Evolutionary conservation across 805 yeast genomes (phyloP), one percentile per base, ranked within the genome.

Genomic region (Candida sphagnicola): DNA sequence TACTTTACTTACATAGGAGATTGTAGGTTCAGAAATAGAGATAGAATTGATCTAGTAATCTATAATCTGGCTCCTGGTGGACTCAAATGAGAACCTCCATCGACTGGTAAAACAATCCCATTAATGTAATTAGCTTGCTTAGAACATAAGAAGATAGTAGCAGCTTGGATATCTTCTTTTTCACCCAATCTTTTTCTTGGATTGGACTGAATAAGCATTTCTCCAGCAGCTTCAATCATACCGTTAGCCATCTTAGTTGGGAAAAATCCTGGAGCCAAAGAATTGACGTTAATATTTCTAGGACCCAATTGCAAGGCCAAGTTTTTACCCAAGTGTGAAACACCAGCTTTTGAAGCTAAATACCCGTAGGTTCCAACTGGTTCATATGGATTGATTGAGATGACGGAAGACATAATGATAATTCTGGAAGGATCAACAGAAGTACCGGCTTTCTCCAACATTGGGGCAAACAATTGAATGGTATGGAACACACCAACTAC

Each of bases 231-330:
- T 28, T 66, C 74, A 34, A 84, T 62, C 34, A 83, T 47, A 0
- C 87, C 90, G 43, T 76, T 70, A 29, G 87, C 72, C 89, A 83
- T 82, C 59, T 80, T 83, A 14, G 83, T 72, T 15, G 85, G 85
- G 72, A 83, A 80, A 56, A 81, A 84, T 0, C 91, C 91, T 0
- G 90, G 90, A 5, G 88, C 87, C 45, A 83, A 57, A 10, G 78
- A 65, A 61, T 84, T 83, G 41, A 82, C 88, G 34, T 78, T 82
- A 50, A 83, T 75, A 61, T 82, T 75, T 31, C 69, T 62, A 4
- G 81, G 82, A 2, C 85, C 89, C 49, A 84, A 67, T 52, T 80
- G 82, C 29, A 74, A 57, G 2, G 90, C 85, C 48, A 83, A 69
- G 41, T 70, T 60, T 57, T 76, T 78, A 21, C 82, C 81, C 57